Percentiles rank a stretch among this genome's conserved stretches.
Conservation (phyloP, 2,329 filamentous ascomycete species). For the Trichoderma semiorbis region DNA sequence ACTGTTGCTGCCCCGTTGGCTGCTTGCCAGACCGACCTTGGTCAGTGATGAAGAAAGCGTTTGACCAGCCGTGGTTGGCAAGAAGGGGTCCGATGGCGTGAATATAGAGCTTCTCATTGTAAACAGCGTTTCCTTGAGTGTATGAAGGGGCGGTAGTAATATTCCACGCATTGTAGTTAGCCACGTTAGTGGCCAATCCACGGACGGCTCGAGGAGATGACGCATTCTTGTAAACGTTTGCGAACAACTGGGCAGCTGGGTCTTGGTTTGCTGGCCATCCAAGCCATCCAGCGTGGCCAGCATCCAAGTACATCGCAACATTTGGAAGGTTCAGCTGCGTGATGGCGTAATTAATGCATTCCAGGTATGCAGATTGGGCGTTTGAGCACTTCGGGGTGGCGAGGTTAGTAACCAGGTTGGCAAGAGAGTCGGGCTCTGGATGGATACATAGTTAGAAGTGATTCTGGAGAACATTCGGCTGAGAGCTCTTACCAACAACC, state of each 20-base stretch:
- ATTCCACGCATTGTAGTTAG: slow-evolving; percentile 8
- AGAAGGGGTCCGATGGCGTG: not conserved
- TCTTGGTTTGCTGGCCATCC: slow-evolving; percentile 4
- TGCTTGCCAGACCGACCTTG: slow-evolving; percentile 9
- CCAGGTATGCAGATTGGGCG: not conserved
- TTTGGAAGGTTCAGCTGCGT: slow-evolving; percentile 2
- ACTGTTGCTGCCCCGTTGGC: not conserved
- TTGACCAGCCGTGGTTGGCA: not conserved
- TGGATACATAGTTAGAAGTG: not conserved
- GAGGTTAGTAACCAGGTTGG: slow-evolving; percentile 2
- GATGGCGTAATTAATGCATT: slow-evolving; percentile 4
- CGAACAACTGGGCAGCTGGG: not conserved
- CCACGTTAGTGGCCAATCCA: slow-evolving; percentile 3
- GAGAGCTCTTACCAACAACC: not conserved
- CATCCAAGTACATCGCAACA: slow-evolving; percentile 3
- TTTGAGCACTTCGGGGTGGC: not conserved
- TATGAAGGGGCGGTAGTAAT: not conserved
- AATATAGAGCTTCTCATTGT: slow-evolving; percentile 1
- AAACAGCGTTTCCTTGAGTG: slow-evolving; percentile 6
- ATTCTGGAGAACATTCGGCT: no score
- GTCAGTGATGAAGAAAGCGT: slow-evolving; percentile 1
- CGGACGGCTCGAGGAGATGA: not conserved
- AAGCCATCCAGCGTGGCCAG: slow-evolving; percentile 9
- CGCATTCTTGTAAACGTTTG: slow-evolving; percentile 4
- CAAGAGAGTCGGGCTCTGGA: slow-evolving; percentile 8